phyloP scores from a whole-genome alignment of 2,329 filamentous ascomycete genomes.

The Apiospora saccharicola region DNA sequence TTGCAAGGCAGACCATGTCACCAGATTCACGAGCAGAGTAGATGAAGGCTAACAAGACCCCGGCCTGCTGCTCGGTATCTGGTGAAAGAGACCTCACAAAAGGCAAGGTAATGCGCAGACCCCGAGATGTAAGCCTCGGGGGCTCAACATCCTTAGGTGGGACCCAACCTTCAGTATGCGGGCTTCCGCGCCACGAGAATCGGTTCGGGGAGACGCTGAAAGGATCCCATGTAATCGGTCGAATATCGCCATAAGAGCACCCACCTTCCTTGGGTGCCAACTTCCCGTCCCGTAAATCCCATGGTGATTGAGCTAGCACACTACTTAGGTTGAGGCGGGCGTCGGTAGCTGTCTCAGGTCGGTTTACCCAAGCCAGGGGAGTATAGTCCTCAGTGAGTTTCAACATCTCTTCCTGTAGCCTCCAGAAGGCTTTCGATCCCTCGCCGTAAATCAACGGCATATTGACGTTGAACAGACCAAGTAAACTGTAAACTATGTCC shows the following conservation, averaged over 20 bases:
- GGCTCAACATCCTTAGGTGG: too few species aligned
- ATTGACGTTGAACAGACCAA: background rate
- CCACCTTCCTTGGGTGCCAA: background rate
- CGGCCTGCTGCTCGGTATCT: too few species aligned
- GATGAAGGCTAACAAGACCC: too few species aligned
- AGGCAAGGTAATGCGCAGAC: too few species aligned
- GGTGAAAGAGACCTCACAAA: too few species aligned
- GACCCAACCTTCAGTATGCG: background rate
- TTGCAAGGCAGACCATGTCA: too few species aligned
- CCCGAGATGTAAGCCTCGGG: too few species aligned
- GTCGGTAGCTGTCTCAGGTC: background rate
- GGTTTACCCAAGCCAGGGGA: constrained; percentile 22
- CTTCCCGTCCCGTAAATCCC: background rate
- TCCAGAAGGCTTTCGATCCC: constrained; percentile 2
- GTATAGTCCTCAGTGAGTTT: constrained; percentile 15
- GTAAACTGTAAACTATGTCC: constrained; percentile 1
- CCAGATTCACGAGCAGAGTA: too few species aligned
- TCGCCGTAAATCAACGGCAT: constrained; percentile 8
- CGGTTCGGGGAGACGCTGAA: background rate
- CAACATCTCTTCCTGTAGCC: constrained; percentile 22
- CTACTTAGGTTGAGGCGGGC: background rate
- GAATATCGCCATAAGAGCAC: background rate
- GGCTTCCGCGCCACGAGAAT: background rate
- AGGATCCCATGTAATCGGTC: background rate
- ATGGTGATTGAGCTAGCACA: background rate